Evolutionary conservation across 2,329 filamentous ascomycete species (phyloP), one percentile per base, ranked within the genome.

Genomic region (Botrytis medusae): DNA sequence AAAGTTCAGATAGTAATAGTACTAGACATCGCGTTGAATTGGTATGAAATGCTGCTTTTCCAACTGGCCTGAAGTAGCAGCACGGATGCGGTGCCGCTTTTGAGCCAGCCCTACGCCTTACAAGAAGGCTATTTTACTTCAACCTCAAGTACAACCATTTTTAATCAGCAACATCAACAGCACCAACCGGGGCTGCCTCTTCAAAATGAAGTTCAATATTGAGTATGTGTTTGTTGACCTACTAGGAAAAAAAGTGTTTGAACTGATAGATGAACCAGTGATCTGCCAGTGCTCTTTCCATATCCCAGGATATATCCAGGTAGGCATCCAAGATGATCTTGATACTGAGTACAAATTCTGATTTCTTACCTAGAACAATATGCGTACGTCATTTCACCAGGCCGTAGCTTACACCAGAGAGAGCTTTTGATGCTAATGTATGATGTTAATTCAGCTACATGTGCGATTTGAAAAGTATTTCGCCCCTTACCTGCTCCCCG

Each of bases 161-260:
- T 64, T n/a, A 34, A 62, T 40, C 34, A 51, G 57, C 69, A 65
- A 63, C 29, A 60, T 72, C 63, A 72, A 69, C 63, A 60, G 71
- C 40, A 61, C 37, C 63, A 40, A 29, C 20, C 20, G 32, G 51
- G 51, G 40, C 62, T 61, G 42, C 63, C 54, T 69, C 25, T 72
- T 51, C 69, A 64, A 83, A 90, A 94, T 94, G 92, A 93, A 90
- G 86, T 94, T 94, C 85, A 89, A 91, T 80, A 93, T 94, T 79
- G 92, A 93, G 88, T 90, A 84, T 77, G 84, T 10, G 9, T 42
- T 42, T n/a, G 4, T 57, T 29, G 16, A 34, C 16, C 9, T 16
- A 2, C 77, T n/a, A n/a, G 57, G 57, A 20, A 60, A 40, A 22
- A 34, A 54, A 48, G 40, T 48, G n/a, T 22, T 72, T 48, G 34